These are phyloP conservation scores for Xanthoceras sorbifolium DNA, from an alignment of 345 rosid genomes.

Conservation along the genomic window DNA sequence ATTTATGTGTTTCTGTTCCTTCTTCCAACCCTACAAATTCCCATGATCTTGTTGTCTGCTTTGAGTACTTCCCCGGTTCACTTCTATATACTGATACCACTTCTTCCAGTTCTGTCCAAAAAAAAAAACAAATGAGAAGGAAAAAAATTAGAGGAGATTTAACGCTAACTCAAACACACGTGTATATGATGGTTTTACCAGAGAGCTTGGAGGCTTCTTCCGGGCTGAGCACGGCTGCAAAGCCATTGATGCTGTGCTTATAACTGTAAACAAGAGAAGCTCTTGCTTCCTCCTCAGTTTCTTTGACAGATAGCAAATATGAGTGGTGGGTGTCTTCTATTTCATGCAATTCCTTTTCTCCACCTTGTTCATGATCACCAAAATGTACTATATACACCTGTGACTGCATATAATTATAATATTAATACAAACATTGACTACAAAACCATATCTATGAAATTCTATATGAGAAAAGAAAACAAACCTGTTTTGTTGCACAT, in stretches of 20 bases:
- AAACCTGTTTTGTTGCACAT: slow-evolving; percentile 41
- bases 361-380: slow-evolving; percentile 58
- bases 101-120: slow-evolving; percentile 54
- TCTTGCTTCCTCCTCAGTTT: slow-evolving; percentile 60
- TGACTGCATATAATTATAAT: not conserved
- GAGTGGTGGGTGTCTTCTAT: slow-evolving; percentile 69
- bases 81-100: slow-evolving; percentile 58
- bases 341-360: slow-evolving; percentile 51
- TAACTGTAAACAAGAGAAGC: slow-evolving; percentile 84
- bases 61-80: slow-evolving; percentile 49
- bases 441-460: too few relatives aligned
- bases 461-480: not conserved
- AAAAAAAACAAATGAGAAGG: too few relatives aligned
- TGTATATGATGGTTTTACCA: slow-evolving; percentile 22
- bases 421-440: not conserved
- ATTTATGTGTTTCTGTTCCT: not conserved
- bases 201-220: slow-evolving; percentile 72
- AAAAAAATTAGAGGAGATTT: too few relatives aligned
- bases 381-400: slow-evolving; percentile 78
- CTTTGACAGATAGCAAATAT: slow-evolving; percentile 60
- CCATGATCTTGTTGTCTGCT: slow-evolving; percentile 92
- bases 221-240: slow-evolving; percentile 64
- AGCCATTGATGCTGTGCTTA: slow-evolving; percentile 86
- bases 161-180: too few relatives aligned
- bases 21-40: slow-evolving; percentile 68